Evolutionary conservation across 768 basidiomycete genomes (phyloP), one percentile per base, ranked within the genome.

Genomic region (Psilocybe azurescens): DNA sequence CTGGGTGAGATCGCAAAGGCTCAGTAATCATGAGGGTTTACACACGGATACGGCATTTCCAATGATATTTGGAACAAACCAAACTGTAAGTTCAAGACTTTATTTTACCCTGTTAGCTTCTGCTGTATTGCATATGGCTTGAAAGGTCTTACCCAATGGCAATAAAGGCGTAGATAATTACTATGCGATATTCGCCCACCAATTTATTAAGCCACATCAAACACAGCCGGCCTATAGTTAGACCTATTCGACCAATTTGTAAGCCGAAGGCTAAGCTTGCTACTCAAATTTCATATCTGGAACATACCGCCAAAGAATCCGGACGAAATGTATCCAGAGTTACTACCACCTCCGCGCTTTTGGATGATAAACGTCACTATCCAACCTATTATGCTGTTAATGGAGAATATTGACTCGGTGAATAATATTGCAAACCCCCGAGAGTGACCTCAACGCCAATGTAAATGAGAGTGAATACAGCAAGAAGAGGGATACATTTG

Each of bases 1-100:
- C 8, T 20, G 11, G 9, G 0, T n/a, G 41, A 8, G 1, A n/a
- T 5, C 14, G 14, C 11, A 9, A n/a, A 44, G 1, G n/a, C 14
- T 44, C 41, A 3, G 28, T 6, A 28, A 54, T 3, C 2, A 16
- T 30, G 18, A 3, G 11, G 29, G 28, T 29, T 2, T 6, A 56
- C 69, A 59, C 51, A 68, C 81, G 0, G 87, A 84, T 2, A 91
- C 79, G 0, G 84, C 90, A 63, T 84, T 81, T 8, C 83, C 89
- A n/a, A 90, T 79, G 32, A 92, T 77, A 11, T 85, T 87, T n/a
- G 87, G 87, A 0, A 87, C 83, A 47, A 88, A 78, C 90, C 91
- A 93, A 39, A 93, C 76, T 2, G 89, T 70, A n/a, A 92, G 67
- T 68, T 91, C 85, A 39, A 93, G 78, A 5, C 88, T 88, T 13